Conservation (phyloP, 1,139 yeast genomes). For the Hyphopichia pseudoburtonii region DNA sequence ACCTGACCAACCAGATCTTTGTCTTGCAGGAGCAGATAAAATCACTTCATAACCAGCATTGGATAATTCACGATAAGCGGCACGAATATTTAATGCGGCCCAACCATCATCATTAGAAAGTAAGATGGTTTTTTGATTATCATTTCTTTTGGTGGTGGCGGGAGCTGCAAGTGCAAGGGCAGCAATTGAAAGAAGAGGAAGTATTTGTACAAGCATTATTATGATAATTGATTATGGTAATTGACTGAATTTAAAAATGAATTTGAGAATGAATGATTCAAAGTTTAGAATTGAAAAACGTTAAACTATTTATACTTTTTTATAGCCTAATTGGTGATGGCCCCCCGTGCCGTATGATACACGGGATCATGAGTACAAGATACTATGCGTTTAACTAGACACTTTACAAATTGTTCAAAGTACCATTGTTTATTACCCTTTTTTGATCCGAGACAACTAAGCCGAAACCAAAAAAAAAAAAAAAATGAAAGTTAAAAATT, state of each 20-base stretch:
- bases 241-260: too few species aligned
- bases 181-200: conserved; percentile 11
- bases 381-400: too few species aligned
- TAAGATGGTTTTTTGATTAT: conserved; percentile 45
- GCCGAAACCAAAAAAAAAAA: not conserved
- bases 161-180: conserved; percentile 13
- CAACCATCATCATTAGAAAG: conserved; percentile 63
- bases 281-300: too few species aligned
- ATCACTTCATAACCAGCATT: conserved; percentile 56
- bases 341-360: too few species aligned
- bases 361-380: too few species aligned
- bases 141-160: conserved; percentile 2
- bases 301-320: too few species aligned
- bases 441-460: not conserved
- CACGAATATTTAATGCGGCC: conserved; percentile 61
- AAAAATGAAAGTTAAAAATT: not conserved
- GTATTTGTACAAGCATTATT: not conserved
- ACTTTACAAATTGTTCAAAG: too few species aligned
- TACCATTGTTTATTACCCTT: too few species aligned
- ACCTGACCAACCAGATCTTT: conserved; percentile 62
- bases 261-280: not conserved
- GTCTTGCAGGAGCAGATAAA: conserved; percentile 57
- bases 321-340: too few species aligned
- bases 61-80: conserved; percentile 53
- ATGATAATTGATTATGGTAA: too few species aligned